A percentile compares a stretch with the other conserved stretches of the same genome.
Conservation (phyloP, 768 basidiomycete species). For the Cantharellus anzutake region DNA sequence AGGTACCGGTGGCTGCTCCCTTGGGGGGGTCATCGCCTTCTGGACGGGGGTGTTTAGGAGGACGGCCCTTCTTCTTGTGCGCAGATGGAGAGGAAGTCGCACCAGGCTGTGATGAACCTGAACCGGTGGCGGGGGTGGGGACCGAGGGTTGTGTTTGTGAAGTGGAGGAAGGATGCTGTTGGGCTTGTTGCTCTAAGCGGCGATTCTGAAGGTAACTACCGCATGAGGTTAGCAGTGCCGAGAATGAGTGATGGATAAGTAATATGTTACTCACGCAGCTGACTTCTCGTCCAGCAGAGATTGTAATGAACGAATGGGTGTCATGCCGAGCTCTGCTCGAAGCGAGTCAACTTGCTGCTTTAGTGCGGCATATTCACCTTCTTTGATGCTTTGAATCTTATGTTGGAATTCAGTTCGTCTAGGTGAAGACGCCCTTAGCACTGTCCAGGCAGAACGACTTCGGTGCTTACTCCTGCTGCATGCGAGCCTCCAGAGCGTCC, state of each 20-base stretch:
- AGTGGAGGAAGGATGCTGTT: neutral
- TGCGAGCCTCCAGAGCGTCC: conserved; percentile 45
- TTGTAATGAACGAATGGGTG: conserved; percentile 53
- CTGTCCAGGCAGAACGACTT: conserved; percentile 5
- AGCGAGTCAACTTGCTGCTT: conserved; percentile 63
- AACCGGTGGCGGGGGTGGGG: conserved; percentile 3
- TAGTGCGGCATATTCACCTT: conserved; percentile 55
- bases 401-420: conserved; percentile 48
- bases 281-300: conserved; percentile 53
- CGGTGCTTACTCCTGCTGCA: conserved; percentile 43
- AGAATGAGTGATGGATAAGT: conserved; percentile 13
- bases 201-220: neutral
- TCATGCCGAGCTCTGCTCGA: conserved; percentile 56
- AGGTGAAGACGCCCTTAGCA: neutral
- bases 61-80: conserved; percentile 5
- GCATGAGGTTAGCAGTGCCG: neutral
- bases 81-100: conserved; percentile 17
- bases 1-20: no score
- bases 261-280: conserved; percentile 31
- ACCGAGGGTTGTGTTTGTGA: conserved; percentile 7
- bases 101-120: conserved; percentile 17
- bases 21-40: neutral
- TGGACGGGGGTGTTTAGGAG: neutral
- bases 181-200: neutral
- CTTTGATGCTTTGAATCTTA: conserved; percentile 48